Evolutionary conservation across 257 asterid species (phyloP).

Genomic region (Thymus quinquecostatus): DNA sequence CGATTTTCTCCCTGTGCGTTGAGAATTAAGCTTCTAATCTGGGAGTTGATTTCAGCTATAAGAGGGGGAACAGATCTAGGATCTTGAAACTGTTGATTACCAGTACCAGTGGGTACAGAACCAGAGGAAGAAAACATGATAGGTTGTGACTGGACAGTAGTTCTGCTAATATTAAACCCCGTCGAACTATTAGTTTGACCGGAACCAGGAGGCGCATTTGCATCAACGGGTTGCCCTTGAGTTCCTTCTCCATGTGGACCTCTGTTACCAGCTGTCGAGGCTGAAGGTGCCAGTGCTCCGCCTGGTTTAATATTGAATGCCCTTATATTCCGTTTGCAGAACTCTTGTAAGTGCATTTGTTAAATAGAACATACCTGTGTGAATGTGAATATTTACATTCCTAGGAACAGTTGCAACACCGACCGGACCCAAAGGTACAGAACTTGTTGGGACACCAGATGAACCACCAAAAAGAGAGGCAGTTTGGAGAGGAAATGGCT

Average conservation of each 20-base stretch:
- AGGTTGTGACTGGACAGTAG: slow-evolving; percentile 48
- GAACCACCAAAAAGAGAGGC: slow-evolving; percentile 70
- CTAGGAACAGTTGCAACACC: slow-evolving; percentile 64
- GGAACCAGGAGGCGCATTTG: slow-evolving; percentile 45
- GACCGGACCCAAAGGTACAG: slow-evolving; percentile 57
- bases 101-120: slow-evolving; percentile 41
- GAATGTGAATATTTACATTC: slow-evolving; percentile 86
- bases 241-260: slow-evolving; percentile 56
- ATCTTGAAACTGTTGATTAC: slow-evolving; percentile 43
- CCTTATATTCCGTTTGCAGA: slow-evolving; percentile 6
- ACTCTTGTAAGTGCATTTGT: slow-evolving; percentile 14
- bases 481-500: slow-evolving; percentile 94
- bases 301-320: slow-evolving; percentile 37
- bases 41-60: slow-evolving; percentile 50
- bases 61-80: slow-evolving; percentile 37
- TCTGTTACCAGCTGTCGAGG: slow-evolving; percentile 54
- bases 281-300: slow-evolving; percentile 46
- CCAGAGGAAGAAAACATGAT: slow-evolving; percentile 46
- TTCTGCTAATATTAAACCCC: slow-evolving; percentile 35
- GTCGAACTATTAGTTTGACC: slow-evolving; percentile 51
- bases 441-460: slow-evolving; percentile 47
- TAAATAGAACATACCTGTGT: slow-evolving; percentile 58
- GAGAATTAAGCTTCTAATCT: slow-evolving; percentile 38
- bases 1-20: slow-evolving; percentile 38
- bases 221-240: slow-evolving; percentile 49